Conservation (phyloP, 768 basidiomycete species). For the Kwoniella heveanensis region DNA sequence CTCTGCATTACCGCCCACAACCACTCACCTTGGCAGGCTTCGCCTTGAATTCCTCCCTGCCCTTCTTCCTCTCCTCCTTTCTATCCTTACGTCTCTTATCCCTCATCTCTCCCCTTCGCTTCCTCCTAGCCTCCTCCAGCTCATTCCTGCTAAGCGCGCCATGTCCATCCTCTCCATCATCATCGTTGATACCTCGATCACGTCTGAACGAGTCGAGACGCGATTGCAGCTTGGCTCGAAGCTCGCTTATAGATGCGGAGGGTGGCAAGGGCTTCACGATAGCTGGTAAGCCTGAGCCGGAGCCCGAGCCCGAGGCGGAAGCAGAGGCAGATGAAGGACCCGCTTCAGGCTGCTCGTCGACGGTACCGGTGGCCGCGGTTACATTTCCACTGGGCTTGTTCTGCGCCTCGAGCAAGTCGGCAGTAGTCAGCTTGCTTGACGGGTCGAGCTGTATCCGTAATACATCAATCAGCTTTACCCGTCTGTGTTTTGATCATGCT, state of each 20-base stretch:
- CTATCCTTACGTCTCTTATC: slow-evolving; percentile 84
- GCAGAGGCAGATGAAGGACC: slow-evolving; percentile 17
- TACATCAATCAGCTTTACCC: not conserved
- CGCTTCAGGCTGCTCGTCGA: not conserved
- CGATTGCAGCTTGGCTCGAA: slow-evolving; percentile 46
- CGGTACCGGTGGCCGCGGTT: too few relatives aligned
- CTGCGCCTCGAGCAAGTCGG: slow-evolving; percentile 63
- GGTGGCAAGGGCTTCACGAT: slow-evolving; percentile 47
- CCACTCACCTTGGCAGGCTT: slow-evolving; percentile 53
- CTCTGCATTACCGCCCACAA: too few relatives aligned
- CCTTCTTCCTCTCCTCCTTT: slow-evolving; percentile 73
- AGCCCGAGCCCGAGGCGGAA: too few relatives aligned
- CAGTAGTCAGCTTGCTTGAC: slow-evolving; percentile 74
- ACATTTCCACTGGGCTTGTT: not conserved
- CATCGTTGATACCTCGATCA: slow-evolving; percentile 37
- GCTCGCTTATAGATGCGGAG: slow-evolving; percentile 45
- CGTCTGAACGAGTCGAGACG: slow-evolving; percentile 48
- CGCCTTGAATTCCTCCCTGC: slow-evolving; percentile 60
- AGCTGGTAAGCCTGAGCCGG: slow-evolving; percentile 6
- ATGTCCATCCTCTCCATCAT: slow-evolving; percentile 57
- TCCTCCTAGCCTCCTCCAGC: slow-evolving; percentile 75
- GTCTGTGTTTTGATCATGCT: too few relatives aligned
- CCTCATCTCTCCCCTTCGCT: slow-evolving; percentile 75
- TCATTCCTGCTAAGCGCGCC: slow-evolving; percentile 67
- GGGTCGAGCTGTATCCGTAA: slow-evolving; percentile 74